Evolutionary conservation across 2,329 filamentous ascomycete genomes (phyloP), one percentile per base, ranked within the genome.

Genomic region (Arthrobotrys musiformis): DNA sequence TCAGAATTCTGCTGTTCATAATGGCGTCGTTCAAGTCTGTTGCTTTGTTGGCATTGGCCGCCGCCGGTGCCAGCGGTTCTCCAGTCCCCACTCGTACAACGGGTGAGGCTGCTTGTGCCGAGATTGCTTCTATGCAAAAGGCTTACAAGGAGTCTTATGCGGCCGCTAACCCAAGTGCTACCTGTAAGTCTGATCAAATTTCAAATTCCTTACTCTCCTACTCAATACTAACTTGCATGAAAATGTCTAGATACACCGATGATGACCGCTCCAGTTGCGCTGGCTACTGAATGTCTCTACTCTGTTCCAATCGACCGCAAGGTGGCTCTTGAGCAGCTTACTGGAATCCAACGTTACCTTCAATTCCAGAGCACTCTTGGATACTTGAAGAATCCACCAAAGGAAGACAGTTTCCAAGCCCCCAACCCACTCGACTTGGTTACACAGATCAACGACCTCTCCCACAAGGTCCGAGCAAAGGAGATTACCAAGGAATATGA

Each of bases 311-410:
- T 78, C 26, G 60, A 78, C 15, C 61, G 66, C 6, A 70, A 78
- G 50, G 54, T 61, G 44, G 67, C 74, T 37, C 15, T 78, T 2
- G 68, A 72, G 37, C 68, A 73, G 19, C 33, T 73, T 35, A 73
- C 54, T 11, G 74, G 74, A 40, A 64, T 78, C 15, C 67, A 78
- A 30, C 67, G 69, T 5, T 78, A 78, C 42, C 19, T 78, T 42
- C 74, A 78, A n/a, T 78, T 78, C 54, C 74, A 78, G n/a, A 73
- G 37, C 19, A 78, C 74, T 7, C 74, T 78, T 24, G 61, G 30
- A 4, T 78, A 63, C 46, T 26, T 73, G 22, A 78, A 78, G 54
- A 78, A 78, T 30, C 74, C 74, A 8, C 74, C 74, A 42, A 35
- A 46, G 35, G 63, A 78, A 6, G 74, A 78, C 30, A 63, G 46